phyloP scores from a whole-genome alignment of 2,329 filamentous ascomycete species.

The Ophiostoma ulmi region DNA sequence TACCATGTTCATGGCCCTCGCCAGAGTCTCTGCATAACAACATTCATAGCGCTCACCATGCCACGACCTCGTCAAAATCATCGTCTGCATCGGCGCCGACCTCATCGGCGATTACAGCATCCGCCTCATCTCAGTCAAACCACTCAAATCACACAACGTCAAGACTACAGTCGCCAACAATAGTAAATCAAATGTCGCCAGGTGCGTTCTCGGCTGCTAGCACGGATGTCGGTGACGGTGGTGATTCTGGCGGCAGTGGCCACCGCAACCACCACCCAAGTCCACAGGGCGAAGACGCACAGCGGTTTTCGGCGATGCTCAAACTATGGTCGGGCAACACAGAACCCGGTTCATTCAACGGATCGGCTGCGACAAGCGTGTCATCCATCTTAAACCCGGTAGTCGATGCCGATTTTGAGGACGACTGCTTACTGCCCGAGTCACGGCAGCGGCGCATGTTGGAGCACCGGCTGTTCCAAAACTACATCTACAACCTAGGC shows the following conservation, averaged over 20 bases:
- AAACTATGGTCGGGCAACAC: slow-evolving; percentile 23
- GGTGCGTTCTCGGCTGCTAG: slow-evolving; percentile 12
- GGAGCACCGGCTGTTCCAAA: slow-evolving; percentile 32
- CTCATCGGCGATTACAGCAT: not conserved
- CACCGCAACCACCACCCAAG: not conserved
- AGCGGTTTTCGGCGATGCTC: slow-evolving; percentile 23
- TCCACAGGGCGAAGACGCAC: slow-evolving; percentile 10
- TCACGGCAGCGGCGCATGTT: slow-evolving; percentile 29
- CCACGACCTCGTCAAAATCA: not conserved
- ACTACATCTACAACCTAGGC: slow-evolving; percentile 28
- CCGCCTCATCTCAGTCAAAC: slow-evolving; percentile 4
- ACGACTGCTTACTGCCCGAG: slow-evolving; percentile 27
- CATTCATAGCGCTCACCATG: not conserved
- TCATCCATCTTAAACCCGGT: slow-evolving; percentile 13
- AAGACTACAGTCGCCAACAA: not conserved
- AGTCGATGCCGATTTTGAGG: slow-evolving; percentile 16
- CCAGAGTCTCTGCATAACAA: slow-evolving; percentile 4
- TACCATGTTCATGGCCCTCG: slow-evolving; percentile 29
- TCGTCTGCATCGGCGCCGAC: not conserved
- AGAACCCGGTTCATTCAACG: not conserved
- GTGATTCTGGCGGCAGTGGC: not conserved
- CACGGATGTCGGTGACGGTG: slow-evolving; percentile 16
- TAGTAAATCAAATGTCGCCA: slow-evolving; percentile 2
- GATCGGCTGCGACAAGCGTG: not conserved
- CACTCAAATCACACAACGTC: not conserved